Evolutionary conservation across 306 rosid genomes (phyloP).

Genomic region (Macrotyloma uniflorum): DNA sequence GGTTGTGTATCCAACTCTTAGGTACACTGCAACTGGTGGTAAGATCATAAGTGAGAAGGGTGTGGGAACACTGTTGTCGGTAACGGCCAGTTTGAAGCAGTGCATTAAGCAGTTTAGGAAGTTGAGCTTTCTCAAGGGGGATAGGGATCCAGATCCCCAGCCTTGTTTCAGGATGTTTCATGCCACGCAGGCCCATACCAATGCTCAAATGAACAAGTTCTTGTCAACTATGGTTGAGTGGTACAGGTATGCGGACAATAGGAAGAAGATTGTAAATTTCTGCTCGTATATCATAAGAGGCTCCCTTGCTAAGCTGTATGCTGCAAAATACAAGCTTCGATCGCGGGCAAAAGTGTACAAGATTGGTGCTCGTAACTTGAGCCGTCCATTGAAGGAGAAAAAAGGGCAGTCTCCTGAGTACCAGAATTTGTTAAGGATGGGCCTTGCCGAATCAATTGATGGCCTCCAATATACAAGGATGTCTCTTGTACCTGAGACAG

Average conservation of each 20-base stretch:
- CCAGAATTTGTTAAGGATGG: conserved; percentile 93
- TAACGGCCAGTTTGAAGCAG: conserved; percentile 91
- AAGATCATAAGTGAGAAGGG: conserved; percentile 97
- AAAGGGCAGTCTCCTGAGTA: conserved; percentile 95
- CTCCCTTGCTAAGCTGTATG: conserved; percentile 97
- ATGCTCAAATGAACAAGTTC: conserved; percentile 97
- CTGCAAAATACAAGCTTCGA: conserved; percentile 95
- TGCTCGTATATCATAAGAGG: conserved; percentile 90
- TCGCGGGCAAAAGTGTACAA: conserved; percentile 97
- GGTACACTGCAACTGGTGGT: conserved; percentile 94
- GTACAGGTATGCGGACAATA: conserved; percentile 93
- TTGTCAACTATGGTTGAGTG: conserved; percentile 89
- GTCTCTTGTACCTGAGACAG: conserved; percentile 91
- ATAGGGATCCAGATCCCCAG: conserved; percentile 95
- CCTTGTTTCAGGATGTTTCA: conserved; percentile 99
- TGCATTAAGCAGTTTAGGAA: conserved; percentile 91
- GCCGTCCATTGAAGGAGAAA: conserved; percentile 93
- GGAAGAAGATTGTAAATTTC: conserved; percentile 89
- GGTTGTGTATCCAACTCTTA: conserved; percentile 93
- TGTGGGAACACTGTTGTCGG: conserved; percentile 93
- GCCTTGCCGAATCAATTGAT: conserved; percentile 91
- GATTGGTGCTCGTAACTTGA: conserved; percentile 83
- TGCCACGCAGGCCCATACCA: conserved; percentile 97
- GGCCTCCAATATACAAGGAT: conserved; percentile 93
- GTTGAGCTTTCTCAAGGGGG: conserved; percentile 87